These are phyloP conservation scores for Gaillardinia entomophila DNA, from an alignment of 805 yeast genomes.

Conservation along the genomic window DNA sequence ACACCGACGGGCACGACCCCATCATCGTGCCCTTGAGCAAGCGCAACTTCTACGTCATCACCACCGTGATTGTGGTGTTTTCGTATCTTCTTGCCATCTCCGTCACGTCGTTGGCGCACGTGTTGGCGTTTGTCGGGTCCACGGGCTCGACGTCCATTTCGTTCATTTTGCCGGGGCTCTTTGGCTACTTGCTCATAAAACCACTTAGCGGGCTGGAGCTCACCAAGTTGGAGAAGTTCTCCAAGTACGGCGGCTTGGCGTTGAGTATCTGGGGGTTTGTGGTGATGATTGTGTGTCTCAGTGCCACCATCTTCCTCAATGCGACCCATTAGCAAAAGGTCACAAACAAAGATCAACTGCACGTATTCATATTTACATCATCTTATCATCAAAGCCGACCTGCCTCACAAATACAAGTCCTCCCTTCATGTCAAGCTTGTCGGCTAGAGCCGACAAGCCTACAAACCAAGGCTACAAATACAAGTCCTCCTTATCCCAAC, in stretches of 20 bases:
- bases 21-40: conserved; percentile 45
- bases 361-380: too few species aligned
- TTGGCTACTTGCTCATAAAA: conserved; percentile 57
- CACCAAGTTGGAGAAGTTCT: conserved; percentile 21
- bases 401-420: too few species aligned
- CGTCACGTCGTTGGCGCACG: conserved; percentile 60
- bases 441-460: too few species aligned
- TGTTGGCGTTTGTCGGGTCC: conserved; percentile 71
- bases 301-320: conserved; percentile 42
- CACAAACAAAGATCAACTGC: too few species aligned
- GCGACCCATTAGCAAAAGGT: conserved; percentile 29
- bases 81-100: conserved; percentile 55
- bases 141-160: conserved; percentile 80
- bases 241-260: conserved; percentile 35
- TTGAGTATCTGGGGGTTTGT: conserved; percentile 48
- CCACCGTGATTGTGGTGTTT: conserved; percentile 38
- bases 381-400: too few species aligned
- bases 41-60: conserved; percentile 42
- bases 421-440: too few species aligned
- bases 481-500: conserved; percentile 39
- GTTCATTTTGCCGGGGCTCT: conserved; percentile 72
- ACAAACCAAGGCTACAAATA: conserved; percentile 16
- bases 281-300: conserved; percentile 51
- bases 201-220: conserved; percentile 23
- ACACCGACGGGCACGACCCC: conserved; percentile 42